phyloP scores from a whole-genome alignment of 2,329 filamentous ascomycete genomes.

The Colletotrichum sp. region DNA sequence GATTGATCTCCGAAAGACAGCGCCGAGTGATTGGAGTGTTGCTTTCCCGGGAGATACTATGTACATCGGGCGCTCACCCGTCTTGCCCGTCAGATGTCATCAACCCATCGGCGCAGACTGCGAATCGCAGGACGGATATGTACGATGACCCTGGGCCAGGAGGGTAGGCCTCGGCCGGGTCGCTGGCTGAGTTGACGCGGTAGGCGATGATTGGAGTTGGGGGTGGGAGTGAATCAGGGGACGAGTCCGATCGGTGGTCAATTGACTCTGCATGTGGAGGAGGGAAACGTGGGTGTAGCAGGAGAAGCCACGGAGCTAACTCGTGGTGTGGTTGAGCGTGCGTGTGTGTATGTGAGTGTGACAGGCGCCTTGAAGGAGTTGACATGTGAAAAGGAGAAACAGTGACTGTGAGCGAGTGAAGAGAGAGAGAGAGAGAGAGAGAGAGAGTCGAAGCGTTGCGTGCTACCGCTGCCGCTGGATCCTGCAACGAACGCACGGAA shows the following conservation, averaged over 20 bases:
- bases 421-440: not conserved
- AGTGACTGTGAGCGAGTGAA: not conserved
- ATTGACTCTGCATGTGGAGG: slow-evolving; percentile 10
- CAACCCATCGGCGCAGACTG: not conserved
- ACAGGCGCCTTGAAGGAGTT: not conserved
- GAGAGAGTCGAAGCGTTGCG: not conserved
- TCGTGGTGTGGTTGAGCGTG: not conserved
- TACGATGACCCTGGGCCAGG: not conserved
- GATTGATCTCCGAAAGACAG: not conserved
- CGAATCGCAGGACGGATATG: slow-evolving; percentile 7
- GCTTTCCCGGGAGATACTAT: not conserved
- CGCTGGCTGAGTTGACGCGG: slow-evolving; percentile 4
- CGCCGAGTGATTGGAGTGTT: not conserved
- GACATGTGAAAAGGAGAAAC: slow-evolving; percentile 16
- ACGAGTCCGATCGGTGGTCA: not conserved
- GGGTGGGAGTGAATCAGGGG: slow-evolving; percentile 2
- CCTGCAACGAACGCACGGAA: slow-evolving; percentile 1
- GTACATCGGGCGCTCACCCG: not conserved
- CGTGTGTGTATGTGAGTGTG: not conserved
- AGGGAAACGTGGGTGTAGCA: slow-evolving; percentile 5
- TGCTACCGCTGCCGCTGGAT: not conserved
- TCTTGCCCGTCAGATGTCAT: not conserved
- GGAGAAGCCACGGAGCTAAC: not conserved
- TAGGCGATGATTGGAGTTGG: slow-evolving; percentile 11
- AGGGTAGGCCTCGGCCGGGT: not conserved